Evolutionary conservation across 1,139 yeast genomes (phyloP).

Genomic region (Arxiozyma slooffiae): DNA sequence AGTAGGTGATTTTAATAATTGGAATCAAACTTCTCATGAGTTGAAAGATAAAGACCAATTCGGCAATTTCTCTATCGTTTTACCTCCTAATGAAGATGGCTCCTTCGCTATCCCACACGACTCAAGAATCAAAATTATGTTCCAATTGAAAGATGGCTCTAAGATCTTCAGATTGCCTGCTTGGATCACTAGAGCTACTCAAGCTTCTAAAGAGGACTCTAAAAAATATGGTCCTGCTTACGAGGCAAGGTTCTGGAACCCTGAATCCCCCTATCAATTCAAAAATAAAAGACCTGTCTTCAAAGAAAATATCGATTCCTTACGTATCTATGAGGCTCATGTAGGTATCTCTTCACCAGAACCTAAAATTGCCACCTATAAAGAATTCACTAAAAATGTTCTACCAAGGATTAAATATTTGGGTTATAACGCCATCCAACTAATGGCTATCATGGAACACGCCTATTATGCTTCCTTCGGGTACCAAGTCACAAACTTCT

Average conservation of each 20-base stretch:
- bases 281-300: constrained; percentile 52
- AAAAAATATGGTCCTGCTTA: constrained; percentile 45
- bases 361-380: constrained; percentile 72
- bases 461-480: constrained; percentile 98
- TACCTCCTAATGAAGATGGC: constrained; percentile 46
- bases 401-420: constrained; percentile 76
- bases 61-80: constrained; percentile 57
- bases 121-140: constrained; percentile 63
- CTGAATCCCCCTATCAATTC: constrained; percentile 48
- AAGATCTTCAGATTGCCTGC: constrained; percentile 76
- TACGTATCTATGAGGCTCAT: constrained; percentile 90
- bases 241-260: constrained; percentile 93
- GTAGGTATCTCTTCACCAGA: constrained; percentile 92
- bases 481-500: constrained; percentile 87
- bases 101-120: constrained; percentile 69
- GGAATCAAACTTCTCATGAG: constrained; percentile 56
- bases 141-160: constrained; percentile 59
- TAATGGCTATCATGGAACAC: constrained; percentile 98
- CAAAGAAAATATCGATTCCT: constrained; percentile 38
- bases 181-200: constrained; percentile 79
- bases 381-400: constrained; percentile 68
- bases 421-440: constrained; percentile 87
- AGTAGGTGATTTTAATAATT: constrained; percentile 83
- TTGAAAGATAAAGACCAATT: constrained; percentile 45
- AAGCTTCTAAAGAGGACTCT: constrained; percentile 43